Conservation (phyloP, 257 asterid species). For the Primulina eburnea region DNA sequence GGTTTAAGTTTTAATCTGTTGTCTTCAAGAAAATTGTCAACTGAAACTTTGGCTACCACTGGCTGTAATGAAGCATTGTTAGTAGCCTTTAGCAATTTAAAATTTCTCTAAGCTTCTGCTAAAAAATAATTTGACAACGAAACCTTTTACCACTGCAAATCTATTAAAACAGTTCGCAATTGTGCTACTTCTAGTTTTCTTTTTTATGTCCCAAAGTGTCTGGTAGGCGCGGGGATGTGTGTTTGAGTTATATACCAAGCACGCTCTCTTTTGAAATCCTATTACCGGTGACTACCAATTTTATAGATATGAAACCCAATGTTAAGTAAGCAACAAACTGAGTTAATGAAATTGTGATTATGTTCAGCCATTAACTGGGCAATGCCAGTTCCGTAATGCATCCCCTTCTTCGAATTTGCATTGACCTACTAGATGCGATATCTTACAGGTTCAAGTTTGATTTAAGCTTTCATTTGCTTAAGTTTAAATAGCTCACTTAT, state of each 20-base stretch:
- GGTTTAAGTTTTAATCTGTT: conserved; percentile 20
- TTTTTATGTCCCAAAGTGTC: no score
- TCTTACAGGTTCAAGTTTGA: not conserved
- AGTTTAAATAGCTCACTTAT: not conserved
- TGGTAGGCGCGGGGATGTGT: no score
- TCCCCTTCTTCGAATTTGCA: not conserved
- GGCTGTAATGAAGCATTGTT: not conserved
- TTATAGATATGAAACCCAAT: no score
- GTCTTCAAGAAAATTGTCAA: conserved; percentile 6
- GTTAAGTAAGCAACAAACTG: no score
- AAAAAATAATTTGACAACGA: no score
- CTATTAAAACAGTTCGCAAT: not conserved
- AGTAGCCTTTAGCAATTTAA: not conserved
- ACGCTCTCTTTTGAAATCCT: no score
- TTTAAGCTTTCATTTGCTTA: not conserved
- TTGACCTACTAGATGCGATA: not conserved
- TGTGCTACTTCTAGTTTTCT: not conserved
- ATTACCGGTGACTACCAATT: no score
- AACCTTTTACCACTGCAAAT: conserved; percentile 1
- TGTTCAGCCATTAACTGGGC: not conserved
- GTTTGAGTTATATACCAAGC: no score
- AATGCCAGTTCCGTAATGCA: not conserved
- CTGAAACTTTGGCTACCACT: not conserved
- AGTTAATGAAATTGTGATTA: not conserved
- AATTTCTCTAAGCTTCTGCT: no score